Percentiles rank a stretch among this genome's conserved stretches.
Evolutionary conservation across 2,329 filamentous ascomycete genomes (phyloP).

Genomic region (Triangularia setosa): DNA sequence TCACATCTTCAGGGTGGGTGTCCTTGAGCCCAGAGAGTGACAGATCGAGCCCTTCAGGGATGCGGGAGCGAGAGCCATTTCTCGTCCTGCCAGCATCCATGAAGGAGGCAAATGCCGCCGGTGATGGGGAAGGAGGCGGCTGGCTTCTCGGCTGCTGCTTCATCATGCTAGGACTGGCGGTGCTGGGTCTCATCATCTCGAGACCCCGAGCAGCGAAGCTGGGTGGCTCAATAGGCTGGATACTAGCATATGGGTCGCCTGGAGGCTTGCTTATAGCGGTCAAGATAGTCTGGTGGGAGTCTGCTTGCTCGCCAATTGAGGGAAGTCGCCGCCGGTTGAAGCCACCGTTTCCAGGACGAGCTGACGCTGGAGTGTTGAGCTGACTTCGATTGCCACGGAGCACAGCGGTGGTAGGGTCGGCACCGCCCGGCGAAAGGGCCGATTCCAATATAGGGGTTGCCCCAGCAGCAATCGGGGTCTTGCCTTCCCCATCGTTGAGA

Average conservation of each 20-base stretch:
- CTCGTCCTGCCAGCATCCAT: slow-evolving; percentile 59
- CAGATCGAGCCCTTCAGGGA: slow-evolving; percentile 65
- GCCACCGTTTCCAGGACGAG: slow-evolving; percentile 54
- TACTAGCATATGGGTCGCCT: slow-evolving; percentile 27
- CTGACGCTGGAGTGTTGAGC: slow-evolving; percentile 66
- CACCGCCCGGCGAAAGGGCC: slow-evolving; percentile 66
- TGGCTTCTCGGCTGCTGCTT: slow-evolving; percentile 39
- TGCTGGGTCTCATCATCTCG: slow-evolving; percentile 60
- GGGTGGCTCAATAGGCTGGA: slow-evolving; percentile 23
- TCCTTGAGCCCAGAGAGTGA: slow-evolving; percentile 58
- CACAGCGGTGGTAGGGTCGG: slow-evolving; percentile 63
- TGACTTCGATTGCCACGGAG: slow-evolving; percentile 64
- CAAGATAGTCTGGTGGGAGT: slow-evolving; percentile 29
- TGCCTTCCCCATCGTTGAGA: slow-evolving; percentile 54
- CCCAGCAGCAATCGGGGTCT: slow-evolving; percentile 76
- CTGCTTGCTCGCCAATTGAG: slow-evolving; percentile 67
- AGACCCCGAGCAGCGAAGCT: slow-evolving; percentile 20
- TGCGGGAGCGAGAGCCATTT: slow-evolving; percentile 72
- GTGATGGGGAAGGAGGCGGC: slow-evolving; percentile 61
- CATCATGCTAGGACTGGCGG: slow-evolving; percentile 61
- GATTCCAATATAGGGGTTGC: slow-evolving; percentile 84
- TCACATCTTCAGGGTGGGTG: slow-evolving; percentile 49
- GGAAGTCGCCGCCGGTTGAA: slow-evolving; percentile 65
- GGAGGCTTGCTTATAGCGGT: slow-evolving; percentile 24
- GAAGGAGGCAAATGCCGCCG: slow-evolving; percentile 58